These are phyloP conservation scores for Coniella vitis DNA, from an alignment of 2,329 filamentous ascomycete species.

Conservation along the genomic window DNA sequence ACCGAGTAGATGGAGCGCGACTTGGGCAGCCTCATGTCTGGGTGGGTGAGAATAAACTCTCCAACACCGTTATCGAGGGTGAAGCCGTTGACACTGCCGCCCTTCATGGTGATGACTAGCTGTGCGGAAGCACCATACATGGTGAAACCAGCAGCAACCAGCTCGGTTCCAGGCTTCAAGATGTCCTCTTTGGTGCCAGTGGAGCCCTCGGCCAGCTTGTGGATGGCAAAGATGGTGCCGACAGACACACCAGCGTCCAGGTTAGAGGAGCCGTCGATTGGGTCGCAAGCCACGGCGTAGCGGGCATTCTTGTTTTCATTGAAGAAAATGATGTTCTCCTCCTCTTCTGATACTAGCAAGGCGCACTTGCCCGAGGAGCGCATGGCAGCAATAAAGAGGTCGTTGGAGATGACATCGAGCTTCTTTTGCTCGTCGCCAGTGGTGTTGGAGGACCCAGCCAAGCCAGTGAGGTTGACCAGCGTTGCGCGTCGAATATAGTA, in stretches of 20 bases:
- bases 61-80: conserved; percentile 93
- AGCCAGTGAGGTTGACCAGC: conserved; percentile 88
- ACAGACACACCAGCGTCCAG: conserved; percentile 96
- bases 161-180: conserved; percentile 80
- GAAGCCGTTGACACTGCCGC: conserved; percentile 89
- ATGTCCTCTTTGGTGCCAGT: conserved; percentile 76
- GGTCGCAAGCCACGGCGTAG: conserved; percentile 95
- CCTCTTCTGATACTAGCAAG: conserved; percentile 94
- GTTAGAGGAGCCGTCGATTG: conserved; percentile 97
- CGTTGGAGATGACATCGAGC: conserved; percentile 97
- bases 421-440: conserved; percentile 99
- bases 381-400: conserved; percentile 96
- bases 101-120: conserved; percentile 95
- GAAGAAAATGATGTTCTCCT: conserved; percentile 81
- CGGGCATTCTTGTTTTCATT: conserved; percentile 69
- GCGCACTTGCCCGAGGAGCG: conserved; percentile 83
- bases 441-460: conserved; percentile 89
- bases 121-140: conserved; percentile 99
- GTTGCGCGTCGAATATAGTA: conserved; percentile 98
- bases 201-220: conserved; percentile 75
- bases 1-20: conserved; percentile 87
- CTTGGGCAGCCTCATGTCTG: conserved; percentile 81
- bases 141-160: conserved; percentile 95
- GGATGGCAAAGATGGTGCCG: conserved; percentile 93
- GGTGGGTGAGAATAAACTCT: conserved; percentile 98